Evolutionary conservation across 2,329 filamentous ascomycete genomes (phyloP), one percentile per base, ranked within the genome.

Genomic region (Penicillium sumatraense): DNA sequence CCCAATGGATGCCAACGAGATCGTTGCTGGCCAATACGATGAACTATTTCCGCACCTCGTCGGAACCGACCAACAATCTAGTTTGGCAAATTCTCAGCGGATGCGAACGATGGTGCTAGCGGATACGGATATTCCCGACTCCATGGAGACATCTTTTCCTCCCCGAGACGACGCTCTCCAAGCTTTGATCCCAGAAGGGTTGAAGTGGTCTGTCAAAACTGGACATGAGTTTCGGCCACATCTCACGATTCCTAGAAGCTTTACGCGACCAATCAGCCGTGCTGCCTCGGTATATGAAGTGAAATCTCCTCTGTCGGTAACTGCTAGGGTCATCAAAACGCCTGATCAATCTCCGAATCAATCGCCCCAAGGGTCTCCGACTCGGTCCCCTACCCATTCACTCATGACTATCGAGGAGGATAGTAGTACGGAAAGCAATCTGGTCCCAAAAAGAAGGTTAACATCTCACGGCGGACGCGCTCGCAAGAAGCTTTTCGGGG

Each of bases 401-500:
- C 36, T 58, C 23, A 24, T 27, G 5, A 48, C 49, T 10, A 50
- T 62, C 9, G 35, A 49, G 2, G 53, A 56, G 24, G 26, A 31
- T 5, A 11, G 9, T n/a, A 26, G 36, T 3, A 20, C 24, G 23
- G 18, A 27, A 3, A 38, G 21, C 24, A 29, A 26, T 20, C 9
- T 11, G 13, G 20, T 23, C 10, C 5, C 14, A 2, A 46, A 27
- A 31, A 24, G 16, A 46, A 31, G 21, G 10, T 14, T n/a, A 7
- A 20, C 24, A 41, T 4, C 21, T 18, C 29, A 31, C 13, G 14
- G n/a, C 11, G 56, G 58, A 10, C 60, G 55, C 20, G 69, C 73
- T 13, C 71, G 73, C 56, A 79, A 78, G 60, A 73, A 72, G 42
- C 61, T 79, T n/a, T 77, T 78, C 53, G 76, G 76, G 5, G 65